Conservation (phyloP, 768 basidiomycete species). For the Lanmaoa rubissima region DNA sequence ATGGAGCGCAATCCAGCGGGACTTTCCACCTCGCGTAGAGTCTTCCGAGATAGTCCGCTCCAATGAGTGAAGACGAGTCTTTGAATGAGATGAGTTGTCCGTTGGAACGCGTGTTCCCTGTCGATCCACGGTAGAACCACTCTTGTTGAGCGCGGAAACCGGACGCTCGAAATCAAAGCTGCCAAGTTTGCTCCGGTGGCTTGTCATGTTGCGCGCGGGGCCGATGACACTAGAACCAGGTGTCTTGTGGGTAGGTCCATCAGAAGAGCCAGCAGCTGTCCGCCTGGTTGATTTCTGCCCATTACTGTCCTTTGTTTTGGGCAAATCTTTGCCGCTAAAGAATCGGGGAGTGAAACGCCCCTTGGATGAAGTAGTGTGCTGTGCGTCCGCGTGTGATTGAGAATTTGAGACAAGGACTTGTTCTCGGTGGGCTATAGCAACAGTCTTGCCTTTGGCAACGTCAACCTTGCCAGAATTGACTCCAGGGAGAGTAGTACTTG, state of each 20-base stretch:
- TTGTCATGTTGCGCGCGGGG: conserved; percentile 30
- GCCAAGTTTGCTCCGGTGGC: conserved; percentile 57
- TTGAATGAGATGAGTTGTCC: conserved; percentile 10
- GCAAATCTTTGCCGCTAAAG: conserved; percentile 25
- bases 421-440: conserved; percentile 23
- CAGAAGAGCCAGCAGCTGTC: conserved; percentile 4
- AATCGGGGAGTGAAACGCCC: conserved; percentile 33
- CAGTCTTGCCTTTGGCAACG: conserved; percentile 10
- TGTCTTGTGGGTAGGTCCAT: conserved; percentile 8
- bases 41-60: conserved; percentile 30
- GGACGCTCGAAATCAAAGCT: conserved; percentile 80
- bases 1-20: conserved; percentile 5
- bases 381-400: conserved; percentile 12
- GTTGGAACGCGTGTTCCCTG: conserved; percentile 4
- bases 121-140: conserved; percentile 27
- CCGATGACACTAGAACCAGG: conserved; percentile 2
- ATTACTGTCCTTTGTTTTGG: conserved; percentile 18
- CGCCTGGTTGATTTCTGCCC: conserved; percentile 30
- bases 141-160: conserved; percentile 36
- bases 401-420: conserved; percentile 28
- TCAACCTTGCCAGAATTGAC: conserved; percentile 13
- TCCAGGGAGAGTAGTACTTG: conserved; percentile 3
- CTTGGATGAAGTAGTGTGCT: conserved; percentile 8
- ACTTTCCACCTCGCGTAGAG: conserved; percentile 19
- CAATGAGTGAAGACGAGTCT: conserved; percentile 14